phyloP scores from a whole-genome alignment of 228 moss, liverwort and hornwort genomes.

The Sphagnum magellanicum region DNA sequence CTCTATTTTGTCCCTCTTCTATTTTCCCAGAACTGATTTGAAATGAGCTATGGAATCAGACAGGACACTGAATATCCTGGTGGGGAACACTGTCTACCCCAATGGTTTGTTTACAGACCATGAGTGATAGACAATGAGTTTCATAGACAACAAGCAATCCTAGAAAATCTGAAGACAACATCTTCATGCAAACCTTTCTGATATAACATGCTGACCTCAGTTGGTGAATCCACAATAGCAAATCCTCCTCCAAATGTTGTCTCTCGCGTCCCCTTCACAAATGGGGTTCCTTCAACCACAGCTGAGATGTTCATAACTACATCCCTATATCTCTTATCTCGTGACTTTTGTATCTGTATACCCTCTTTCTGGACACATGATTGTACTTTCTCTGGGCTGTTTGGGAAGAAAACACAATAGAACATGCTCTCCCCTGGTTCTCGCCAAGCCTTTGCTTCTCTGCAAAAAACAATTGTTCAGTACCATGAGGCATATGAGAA shows the following conservation, averaged over 20 bases:
- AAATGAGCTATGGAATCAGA: too few species aligned
- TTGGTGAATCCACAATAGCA: conserved; percentile 59
- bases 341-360: conserved; percentile 23
- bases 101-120: too few species aligned
- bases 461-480: conserved; percentile 6
- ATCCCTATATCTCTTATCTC: conserved; percentile 12
- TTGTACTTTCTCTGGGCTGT: conserved; percentile 49
- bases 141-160: too few species aligned
- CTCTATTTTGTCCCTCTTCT: too few species aligned
- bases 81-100: too few species aligned
- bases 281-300: conserved; percentile 21
- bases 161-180: background rate
- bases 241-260: conserved; percentile 72
- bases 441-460: conserved; percentile 78
- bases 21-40: too few species aligned
- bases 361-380: conserved; percentile 40
- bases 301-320: too few species aligned
- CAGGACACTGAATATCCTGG: too few species aligned
- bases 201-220: conserved; percentile 16
- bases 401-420: conserved; percentile 67
- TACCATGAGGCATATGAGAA: background rate
- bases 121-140: too few species aligned
- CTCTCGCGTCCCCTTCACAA: conserved; percentile 37
- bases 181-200: background rate
- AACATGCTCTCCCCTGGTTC: conserved; percentile 66